Evolutionary conservation across 805 yeast genomes (phyloP), one percentile per base, ranked within the genome.

Genomic region (Saturnispora halmiae): DNA sequence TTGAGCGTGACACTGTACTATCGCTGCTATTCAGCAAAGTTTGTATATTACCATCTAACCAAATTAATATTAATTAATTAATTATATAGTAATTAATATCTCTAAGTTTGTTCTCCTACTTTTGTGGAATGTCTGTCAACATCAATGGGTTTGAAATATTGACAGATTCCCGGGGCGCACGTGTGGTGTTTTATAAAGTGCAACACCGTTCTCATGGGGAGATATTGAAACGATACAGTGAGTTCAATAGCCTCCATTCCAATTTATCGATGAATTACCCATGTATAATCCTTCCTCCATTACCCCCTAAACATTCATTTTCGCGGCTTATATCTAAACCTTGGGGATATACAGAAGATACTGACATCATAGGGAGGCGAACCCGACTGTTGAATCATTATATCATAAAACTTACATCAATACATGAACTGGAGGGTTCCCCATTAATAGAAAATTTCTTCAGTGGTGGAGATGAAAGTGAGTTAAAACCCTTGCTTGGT

Each of bases 201-300:
- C 52, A 55, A 34, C 34, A 41, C 24, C 27, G 34, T 5, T 25
- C 15, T 2, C 39, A 34, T 16, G 26, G 44, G n/a, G 38, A 48
- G 19, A 51, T 55, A 2, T 70, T 86, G 28, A 69, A 98, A 53
- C 70, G 97, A 36, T 92, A 92, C 57, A 81, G 95, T 7, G 99
- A 92, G 59, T 92, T 92, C 55, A 94, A 79, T 51, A 77, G 88
- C 30, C 67, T 92, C 28, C 69, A 96, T 42, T 77, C 75, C 22
- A 72, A 79, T 4, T 64, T 92, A 26, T 64, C 76, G 2, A 75
- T 78, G 48, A 66, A 88, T 40, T 80, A 82, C 51, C 98, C 97
- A 4, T 77, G 94, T 4, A 61, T 83, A n/a, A 73, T 92, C 9
- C 76, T 92, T 8, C 97, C 99, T 3, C 96, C 96, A 1, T 85